Evolutionary conservation across 371 early-diverging fungal species (phyloP), one percentile per base, ranked within the genome.

Genomic region (Actinomortierella wolfii): DNA sequence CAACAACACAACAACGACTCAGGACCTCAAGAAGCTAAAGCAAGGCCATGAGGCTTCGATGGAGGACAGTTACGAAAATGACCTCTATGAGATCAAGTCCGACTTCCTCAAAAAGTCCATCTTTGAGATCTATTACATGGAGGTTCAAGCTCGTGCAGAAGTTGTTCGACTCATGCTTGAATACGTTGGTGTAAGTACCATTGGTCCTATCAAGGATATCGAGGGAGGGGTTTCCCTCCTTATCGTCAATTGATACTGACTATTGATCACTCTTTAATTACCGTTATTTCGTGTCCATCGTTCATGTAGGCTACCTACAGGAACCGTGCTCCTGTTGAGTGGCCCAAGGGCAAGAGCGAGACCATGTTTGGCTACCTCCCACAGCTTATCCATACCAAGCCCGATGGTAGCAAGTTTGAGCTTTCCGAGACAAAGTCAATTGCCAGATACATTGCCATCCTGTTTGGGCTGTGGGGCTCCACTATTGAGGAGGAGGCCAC

Each of bases 41-140:
- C 34, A 34, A 11, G 34, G 4, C 7, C 34, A 34, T 11, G 34
- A 34, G 11, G 11, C 34, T 11, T 34, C 34, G 7, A 11, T 34
- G 34, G 11, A 34, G 34, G 34, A 4, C 7, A 34, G 7, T 11
- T 11, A 34, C 7, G 34, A 34, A 34, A 34, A 34, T 11, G 34
- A 34, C 34, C 7, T 11, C 34, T 73, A 66, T 26, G 56, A 52
- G 29, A 55, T 73, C 63, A 14, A 13, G 14, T 61, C 46, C 2
- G 63, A 61, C 40, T 52, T 48, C 23, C 62, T 73, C 63, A 66
- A 73, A 54, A 56, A 59, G 23, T 73, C 73, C 3, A 34, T 47
- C 9, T 73, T 73, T 53, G 73, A 73, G 41, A 25, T 73, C 57
- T 45, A 59, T 13, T 73, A 73, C 43, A 66, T 66, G 67, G 66